Base-by-base conservation (phyloP, 495 filamentous ascomycete species). In the Hyaloscypha bicolor region DNA sequence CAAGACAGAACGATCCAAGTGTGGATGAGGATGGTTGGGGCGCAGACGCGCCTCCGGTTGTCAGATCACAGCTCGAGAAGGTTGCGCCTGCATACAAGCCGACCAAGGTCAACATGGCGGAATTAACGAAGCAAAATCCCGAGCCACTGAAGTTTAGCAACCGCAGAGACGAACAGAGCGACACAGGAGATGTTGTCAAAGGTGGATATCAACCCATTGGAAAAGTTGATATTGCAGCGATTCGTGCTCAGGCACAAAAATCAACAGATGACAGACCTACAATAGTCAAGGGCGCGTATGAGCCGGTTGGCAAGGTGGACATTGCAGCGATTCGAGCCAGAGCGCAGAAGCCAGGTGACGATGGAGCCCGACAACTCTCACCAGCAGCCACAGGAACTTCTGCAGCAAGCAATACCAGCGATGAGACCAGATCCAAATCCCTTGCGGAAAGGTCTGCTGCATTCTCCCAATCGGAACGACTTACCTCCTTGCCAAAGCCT, bases 181-280 rank as follows among this genome's bases (percentile, higher is more conserved):
- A 85, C n/a, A 74, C 74, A 21, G 64, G 79, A 21, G 88, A 93
- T 76, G 83, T 97, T 19, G 89, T 98, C 30, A 90, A 83, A 70
- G 94, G 96, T 11, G 91, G 83, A n/a, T 99, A 99, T 75, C 94
- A 97, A 75, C 95, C 95, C 9, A 84, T 99, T 67, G 96, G 96
- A 11, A 97, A 97, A 77, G 91, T 98, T 12, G 93, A 98, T 72
- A 97, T 99, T 79, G 91, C 91, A 45, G 93, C 92, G 4, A 88
- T 98, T 62, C 85, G 93, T 58, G 87, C 84, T 59, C 88, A 95
- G 73, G 94, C 94, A 11, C 87, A 88, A 68, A 86, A 90, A 56
- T 68, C 80, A 19, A 78, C 84, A 53, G 90, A 96, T 70, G 91
- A 97, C 61, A 81, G 93, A 55, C 94, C 94, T 5, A 83, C 87